A percentile compares a stretch with the other conserved stretches of the same genome.
These are phyloP conservation scores for Boletus vinaceobasis DNA, from an alignment of 768 basidiomycete genomes.

Conservation along the genomic window DNA sequence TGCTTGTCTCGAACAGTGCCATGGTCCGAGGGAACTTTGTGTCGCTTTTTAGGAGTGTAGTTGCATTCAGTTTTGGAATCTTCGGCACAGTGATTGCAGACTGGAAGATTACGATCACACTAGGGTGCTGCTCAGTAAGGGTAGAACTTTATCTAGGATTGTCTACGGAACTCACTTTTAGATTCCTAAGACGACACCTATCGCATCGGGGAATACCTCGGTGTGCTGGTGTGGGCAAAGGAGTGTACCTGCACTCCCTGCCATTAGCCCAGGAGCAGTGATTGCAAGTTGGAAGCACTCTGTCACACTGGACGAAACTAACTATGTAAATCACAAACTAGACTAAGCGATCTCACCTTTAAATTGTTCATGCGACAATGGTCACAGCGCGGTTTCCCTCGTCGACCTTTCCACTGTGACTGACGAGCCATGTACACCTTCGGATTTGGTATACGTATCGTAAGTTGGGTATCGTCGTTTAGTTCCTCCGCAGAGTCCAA, in stretches of 20 bases:
- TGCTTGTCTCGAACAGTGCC: conserved; percentile 35
- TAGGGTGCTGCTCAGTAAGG: conserved; percentile 24
- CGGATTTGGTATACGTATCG: conserved; percentile 64
- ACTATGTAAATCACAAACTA: conserved; percentile 6
- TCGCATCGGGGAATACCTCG: conserved; percentile 73
- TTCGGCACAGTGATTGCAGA: conserved; percentile 62
- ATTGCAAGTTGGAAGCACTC: conserved; percentile 67
- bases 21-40: conserved; percentile 49
- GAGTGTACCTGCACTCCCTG: conserved; percentile 70
- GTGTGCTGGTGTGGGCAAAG: conserved; percentile 71
- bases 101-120: conserved; percentile 71
- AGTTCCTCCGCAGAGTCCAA: conserved; percentile 37
- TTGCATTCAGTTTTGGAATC: conserved; percentile 59
- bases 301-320: conserved; percentile 52
- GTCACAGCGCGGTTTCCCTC: conserved; percentile 74
- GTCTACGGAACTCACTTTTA: conserved; percentile 47
- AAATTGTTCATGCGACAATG: conserved; percentile 69
- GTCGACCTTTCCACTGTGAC: conserved; percentile 71
- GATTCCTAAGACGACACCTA: conserved; percentile 61
- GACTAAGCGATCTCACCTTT: conserved; percentile 46
- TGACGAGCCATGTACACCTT: conserved; percentile 65
- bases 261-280: conserved; percentile 64
- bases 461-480: conserved; percentile 52
- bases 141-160: not conserved
- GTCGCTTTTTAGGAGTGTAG: conserved; percentile 70